Evolutionary conservation across 2,329 filamentous ascomycete genomes (phyloP).

Genomic region (Annulohypoxylon truncatum): DNA sequence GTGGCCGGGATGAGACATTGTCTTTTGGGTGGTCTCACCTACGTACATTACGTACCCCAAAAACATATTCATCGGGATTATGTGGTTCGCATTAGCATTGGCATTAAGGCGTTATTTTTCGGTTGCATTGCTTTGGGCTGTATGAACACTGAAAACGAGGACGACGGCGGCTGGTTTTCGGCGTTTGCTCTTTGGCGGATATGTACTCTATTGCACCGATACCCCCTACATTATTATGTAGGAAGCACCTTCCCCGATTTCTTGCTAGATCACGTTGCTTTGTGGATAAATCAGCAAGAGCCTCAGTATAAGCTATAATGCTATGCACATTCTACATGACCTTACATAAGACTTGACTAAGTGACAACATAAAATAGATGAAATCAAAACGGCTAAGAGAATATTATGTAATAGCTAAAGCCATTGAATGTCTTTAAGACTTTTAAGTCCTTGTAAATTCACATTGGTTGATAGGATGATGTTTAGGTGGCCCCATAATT

Average conservation of each 20-base stretch:
- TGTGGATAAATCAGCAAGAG: slow-evolving; percentile 4
- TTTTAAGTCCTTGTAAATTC: neutral
- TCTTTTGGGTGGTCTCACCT: neutral
- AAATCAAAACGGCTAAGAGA: neutral
- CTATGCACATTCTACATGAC: neutral
- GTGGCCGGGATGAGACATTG: neutral
- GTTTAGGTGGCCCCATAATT: slow-evolving; percentile 3
- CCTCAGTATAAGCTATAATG: slow-evolving; percentile 12
- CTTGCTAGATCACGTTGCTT: slow-evolving; percentile 15
- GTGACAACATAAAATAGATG: neutral
- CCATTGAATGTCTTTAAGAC: neutral
- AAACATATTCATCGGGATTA: slow-evolving; percentile 1
- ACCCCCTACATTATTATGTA: slow-evolving; percentile 34
- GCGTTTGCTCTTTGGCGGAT: slow-evolving; percentile 34
- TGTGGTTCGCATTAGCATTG: slow-evolving; percentile 31
- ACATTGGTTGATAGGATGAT: neutral
- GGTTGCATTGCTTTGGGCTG: slow-evolving; percentile 30
- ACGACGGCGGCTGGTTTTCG: slow-evolving; percentile 25
- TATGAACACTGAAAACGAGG: slow-evolving; percentile 33
- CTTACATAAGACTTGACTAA: neutral
- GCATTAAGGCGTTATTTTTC: slow-evolving; percentile 29
- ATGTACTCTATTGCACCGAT: slow-evolving; percentile 38
- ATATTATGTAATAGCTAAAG: slow-evolving; percentile 7
- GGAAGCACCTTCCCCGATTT: slow-evolving; percentile 18
- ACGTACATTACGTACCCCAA: neutral